Evolutionary conservation across 148 eudicot genomes (phyloP), one percentile per base, ranked within the genome.

Genomic region (Amaranthus hypochondriacus): DNA sequence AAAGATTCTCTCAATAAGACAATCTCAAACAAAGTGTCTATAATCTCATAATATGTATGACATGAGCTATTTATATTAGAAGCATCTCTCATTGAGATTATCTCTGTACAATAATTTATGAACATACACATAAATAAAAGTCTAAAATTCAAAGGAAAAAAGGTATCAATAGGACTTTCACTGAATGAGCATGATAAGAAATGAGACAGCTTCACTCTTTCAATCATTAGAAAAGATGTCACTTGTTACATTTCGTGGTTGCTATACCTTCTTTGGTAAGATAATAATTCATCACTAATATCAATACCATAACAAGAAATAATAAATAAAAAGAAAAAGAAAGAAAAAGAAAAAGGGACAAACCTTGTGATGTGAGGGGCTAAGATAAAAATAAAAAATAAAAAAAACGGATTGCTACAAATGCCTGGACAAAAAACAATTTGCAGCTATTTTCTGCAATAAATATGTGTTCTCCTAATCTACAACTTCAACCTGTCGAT

Each of bases 401-500:
- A 71, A 75, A 81, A 48, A 66, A 86, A 84, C 78, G 83, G 81
- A 86, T 77, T 62, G 83, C 83, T 87, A 81, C 81, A 87, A 86
- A 70, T 56, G 78, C 82, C 62, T 76, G 65, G 79, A 55, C 62
- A 68, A 69, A 74, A 47, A 66, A 28, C 39, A 28, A 76, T 15
- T 67, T 77, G 80, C 83, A 75, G 82, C 79, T 63, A 71, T 74
- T 71, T 73, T 63, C 76, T 73, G 76, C 79, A 79, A 85, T 60
- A 81, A 85, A 85, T 79, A 76, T 52, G 39, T 28, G 58, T 59
- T 68, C 75, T 75, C 69, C 80, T 66, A 82, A 54, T 78, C 83
- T 84, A 76, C 84, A 78, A 28, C 46, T 81, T 76, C 75, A 69
- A 47, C 57, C 68, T 73, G 70, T 18, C 56, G 51, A 15, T 56